phyloP scores from a whole-genome alignment of 495 filamentous ascomycete species.

The Penicillium mononematosum region DNA sequence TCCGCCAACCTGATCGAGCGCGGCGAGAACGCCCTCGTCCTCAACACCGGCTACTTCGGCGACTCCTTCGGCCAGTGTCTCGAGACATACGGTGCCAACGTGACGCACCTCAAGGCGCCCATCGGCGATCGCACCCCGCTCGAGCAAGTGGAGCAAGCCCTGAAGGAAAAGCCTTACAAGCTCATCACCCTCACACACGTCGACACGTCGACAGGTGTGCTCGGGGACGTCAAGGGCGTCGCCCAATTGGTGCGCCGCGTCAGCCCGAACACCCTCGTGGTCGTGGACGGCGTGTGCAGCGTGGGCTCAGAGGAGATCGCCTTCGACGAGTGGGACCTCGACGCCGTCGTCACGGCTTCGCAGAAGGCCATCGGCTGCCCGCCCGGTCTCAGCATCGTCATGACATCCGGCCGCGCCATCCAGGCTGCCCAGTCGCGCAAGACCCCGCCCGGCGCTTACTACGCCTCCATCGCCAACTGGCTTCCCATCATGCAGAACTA shows the following conservation, averaged over 20 bases:
- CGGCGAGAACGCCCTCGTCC: conserved; percentile 86
- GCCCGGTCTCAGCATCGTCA: conserved; percentile 87
- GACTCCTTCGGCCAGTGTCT: conserved; percentile 93
- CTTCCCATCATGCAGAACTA: conserved; percentile 98
- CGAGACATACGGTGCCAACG: conserved; percentile 82
- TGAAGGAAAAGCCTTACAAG: conserved; percentile 89
- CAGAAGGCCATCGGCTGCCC: conserved; percentile 97
- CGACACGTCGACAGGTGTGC: conserved; percentile 93
- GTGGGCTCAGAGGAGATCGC: conserved; percentile 93
- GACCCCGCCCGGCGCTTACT: conserved; percentile 80
- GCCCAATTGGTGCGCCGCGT: conserved; percentile 79
- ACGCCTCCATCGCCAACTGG: conserved; percentile 96
- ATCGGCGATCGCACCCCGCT: conserved; percentile 88
- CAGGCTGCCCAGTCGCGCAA: conserved; percentile 74
- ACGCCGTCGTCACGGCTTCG: conserved; percentile 88
- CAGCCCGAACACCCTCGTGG: conserved; percentile 82
- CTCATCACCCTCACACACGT: conserved; percentile 92
- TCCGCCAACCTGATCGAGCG: conserved; percentile 85
- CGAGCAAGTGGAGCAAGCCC: conserved; percentile 78
- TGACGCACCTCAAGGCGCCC: conserved; percentile 83
- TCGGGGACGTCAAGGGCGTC: conserved; percentile 83
- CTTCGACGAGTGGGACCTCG: conserved; percentile 92
- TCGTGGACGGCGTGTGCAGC: conserved; percentile 96
- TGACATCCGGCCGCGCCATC: conserved; percentile 89
- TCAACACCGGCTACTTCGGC: conserved; percentile 95